These are phyloP conservation scores for Neocatenulostroma microsporum DNA, from an alignment of 2,329 filamentous ascomycete species.

Conservation along the genomic window DNA sequence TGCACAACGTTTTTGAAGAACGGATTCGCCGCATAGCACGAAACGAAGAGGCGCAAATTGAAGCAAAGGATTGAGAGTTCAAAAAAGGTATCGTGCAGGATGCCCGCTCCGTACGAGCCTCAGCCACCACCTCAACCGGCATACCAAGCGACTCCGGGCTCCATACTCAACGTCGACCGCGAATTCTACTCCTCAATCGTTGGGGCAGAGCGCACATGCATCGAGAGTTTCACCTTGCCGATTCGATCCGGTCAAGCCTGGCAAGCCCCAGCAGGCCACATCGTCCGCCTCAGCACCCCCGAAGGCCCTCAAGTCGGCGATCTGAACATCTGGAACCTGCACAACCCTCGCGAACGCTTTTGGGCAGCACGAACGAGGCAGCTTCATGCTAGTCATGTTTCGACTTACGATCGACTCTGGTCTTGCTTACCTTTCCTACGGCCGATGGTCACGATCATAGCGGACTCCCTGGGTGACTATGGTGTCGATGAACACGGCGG, in stretches of 20 bases:
- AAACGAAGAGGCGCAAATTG: too few relatives aligned
- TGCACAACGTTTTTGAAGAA: too few relatives aligned
- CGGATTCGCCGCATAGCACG: too few relatives aligned
- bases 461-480: conserved; percentile 52
- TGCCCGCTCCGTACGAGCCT: conserved; percentile 3
- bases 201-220: conserved; percentile 14
- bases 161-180: conserved; percentile 23
- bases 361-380: conserved; percentile 75
- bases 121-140: conserved; percentile 23
- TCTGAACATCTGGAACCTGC: conserved; percentile 70
- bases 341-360: conserved; percentile 71
- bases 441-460: conserved; percentile 60
- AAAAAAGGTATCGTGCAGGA: conserved; percentile 6
- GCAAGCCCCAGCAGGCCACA: conserved; percentile 58
- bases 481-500: conserved; percentile 47
- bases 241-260: conserved; percentile 69
- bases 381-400: conserved; percentile 68
- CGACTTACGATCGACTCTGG: conserved; percentile 67
- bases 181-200: conserved; percentile 23
- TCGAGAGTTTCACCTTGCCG: conserved; percentile 46
- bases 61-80: too few relatives aligned
- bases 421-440: conserved; percentile 68
- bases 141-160: conserved; percentile 24
- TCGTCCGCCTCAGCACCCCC: conserved; percentile 68
- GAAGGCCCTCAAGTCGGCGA: conserved; percentile 75